Percentiles rank a stretch among this genome's conserved stretches.
Conservation (phyloP, 1,139 yeast genomes). For the Hemisphaericaspora xylanilytica region DNA sequence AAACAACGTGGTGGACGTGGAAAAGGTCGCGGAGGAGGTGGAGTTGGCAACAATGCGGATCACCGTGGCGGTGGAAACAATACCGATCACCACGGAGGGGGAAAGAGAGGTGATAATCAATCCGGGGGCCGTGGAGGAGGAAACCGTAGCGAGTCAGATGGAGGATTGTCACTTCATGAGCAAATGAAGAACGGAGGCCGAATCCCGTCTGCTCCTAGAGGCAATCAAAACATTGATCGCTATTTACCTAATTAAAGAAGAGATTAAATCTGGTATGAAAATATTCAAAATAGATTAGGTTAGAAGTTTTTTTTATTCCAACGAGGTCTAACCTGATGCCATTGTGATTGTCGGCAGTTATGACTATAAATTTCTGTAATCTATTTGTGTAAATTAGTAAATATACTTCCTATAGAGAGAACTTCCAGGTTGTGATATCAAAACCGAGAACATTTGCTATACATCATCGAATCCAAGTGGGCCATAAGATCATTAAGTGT, state of each 20-base stretch:
- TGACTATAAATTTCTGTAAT: too few relatives aligned
- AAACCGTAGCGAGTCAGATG: neutral
- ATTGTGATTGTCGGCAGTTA: too few relatives aligned
- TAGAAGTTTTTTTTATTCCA: too few relatives aligned
- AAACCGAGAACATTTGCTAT: too few relatives aligned
- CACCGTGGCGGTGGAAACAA: slow-evolving; percentile 2
- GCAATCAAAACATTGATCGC: neutral
- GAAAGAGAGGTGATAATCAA: neutral
- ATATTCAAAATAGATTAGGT: too few relatives aligned
- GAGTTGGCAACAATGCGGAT: too few relatives aligned
- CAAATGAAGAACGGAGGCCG: slow-evolving; percentile 3
- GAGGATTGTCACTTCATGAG: neutral
- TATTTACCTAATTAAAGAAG: neutral
- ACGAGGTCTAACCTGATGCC: too few relatives aligned
- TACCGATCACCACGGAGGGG: neutral
- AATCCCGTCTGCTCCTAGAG: neutral
- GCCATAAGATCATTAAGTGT: too few relatives aligned
- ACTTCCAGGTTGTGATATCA: too few relatives aligned
- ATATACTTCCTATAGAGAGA: too few relatives aligned
- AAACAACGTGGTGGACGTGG: neutral
- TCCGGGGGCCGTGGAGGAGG: slow-evolving; percentile 1
- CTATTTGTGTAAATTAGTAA: too few relatives aligned
- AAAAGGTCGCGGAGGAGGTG: slow-evolving; percentile 2
- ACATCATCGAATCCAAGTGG: too few relatives aligned
- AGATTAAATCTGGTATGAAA: neutral